Evolutionary conservation across 2,329 filamentous ascomycete genomes (phyloP).

Genomic region (Nemania abortiva): DNA sequence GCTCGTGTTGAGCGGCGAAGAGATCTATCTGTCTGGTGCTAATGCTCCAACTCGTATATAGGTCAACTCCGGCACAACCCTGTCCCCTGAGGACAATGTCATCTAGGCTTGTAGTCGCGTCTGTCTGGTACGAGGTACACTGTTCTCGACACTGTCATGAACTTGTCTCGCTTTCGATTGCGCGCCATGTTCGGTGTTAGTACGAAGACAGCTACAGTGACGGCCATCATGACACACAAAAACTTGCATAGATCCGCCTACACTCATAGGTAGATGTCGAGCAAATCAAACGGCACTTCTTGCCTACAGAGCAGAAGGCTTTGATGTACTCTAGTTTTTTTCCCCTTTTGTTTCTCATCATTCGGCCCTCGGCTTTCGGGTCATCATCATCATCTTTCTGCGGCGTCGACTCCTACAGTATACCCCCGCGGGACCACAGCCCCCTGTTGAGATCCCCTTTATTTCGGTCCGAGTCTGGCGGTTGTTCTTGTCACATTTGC

Average conservation of each 20-base stretch:
- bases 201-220: not conserved
- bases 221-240: not conserved
- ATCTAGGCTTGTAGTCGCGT: slow-evolving; percentile 38
- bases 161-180: not conserved
- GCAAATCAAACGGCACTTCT: not conserved
- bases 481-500: not conserved
- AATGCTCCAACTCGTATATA: slow-evolving; percentile 31
- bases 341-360: not conserved
- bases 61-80: slow-evolving; percentile 42
- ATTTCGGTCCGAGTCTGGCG: slow-evolving; percentile 14
- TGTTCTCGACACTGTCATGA: slow-evolving; percentile 5
- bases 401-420: slow-evolving; percentile 23
- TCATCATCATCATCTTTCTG: slow-evolving; percentile 5
- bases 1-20: not conserved
- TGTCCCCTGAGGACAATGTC: slow-evolving; percentile 40
- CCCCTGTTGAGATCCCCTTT: not conserved
- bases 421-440: slow-evolving; percentile 11
- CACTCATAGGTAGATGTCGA: not conserved
- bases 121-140: not conserved
- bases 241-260: not conserved
- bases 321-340: slow-evolving; percentile 14
- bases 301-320: not conserved
- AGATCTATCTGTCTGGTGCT: slow-evolving; percentile 16
- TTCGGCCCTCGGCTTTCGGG: slow-evolving; percentile 1
- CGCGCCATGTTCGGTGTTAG: not conserved